These are phyloP conservation scores for Plenodomus lindquistii DNA, from an alignment of 2,329 filamentous ascomycete genomes.

Conservation along the genomic window DNA sequence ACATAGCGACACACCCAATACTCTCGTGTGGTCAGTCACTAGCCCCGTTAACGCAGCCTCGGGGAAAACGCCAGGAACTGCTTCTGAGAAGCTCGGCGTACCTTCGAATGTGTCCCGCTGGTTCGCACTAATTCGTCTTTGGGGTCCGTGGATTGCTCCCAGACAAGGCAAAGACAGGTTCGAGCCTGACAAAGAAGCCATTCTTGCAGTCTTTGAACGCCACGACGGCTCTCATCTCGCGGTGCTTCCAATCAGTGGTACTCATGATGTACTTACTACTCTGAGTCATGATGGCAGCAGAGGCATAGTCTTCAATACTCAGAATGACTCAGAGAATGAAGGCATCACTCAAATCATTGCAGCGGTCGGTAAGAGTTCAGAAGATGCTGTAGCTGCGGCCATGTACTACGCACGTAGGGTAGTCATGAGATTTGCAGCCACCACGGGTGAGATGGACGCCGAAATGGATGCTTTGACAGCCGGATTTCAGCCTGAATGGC, in stretches of 20 bases:
- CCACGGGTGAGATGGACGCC: slow-evolving; percentile 49
- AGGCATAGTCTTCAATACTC: slow-evolving; percentile 68
- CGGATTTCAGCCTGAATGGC: slow-evolving; percentile 66
- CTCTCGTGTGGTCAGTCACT: slow-evolving; percentile 71
- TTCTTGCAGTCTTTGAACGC: slow-evolving; percentile 78
- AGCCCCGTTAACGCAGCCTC: slow-evolving; percentile 59
- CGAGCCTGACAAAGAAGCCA: slow-evolving; percentile 72
- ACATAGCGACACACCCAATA: slow-evolving; percentile 68
- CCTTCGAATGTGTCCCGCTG: slow-evolving; percentile 71
- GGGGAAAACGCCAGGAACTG: slow-evolving; percentile 61
- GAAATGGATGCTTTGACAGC: slow-evolving; percentile 54
- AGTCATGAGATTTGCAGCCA: slow-evolving; percentile 53
- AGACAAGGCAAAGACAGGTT: slow-evolving; percentile 74
- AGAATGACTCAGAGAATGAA: slow-evolving; percentile 67
- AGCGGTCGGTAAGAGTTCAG: slow-evolving; percentile 72
- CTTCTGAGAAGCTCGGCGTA: slow-evolving; percentile 62
- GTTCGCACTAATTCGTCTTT: slow-evolving; percentile 80
- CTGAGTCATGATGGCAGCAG: slow-evolving; percentile 69
- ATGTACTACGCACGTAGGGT: slow-evolving; percentile 85
- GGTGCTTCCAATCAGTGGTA: slow-evolving; percentile 75
- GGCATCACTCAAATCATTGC: slow-evolving; percentile 67
- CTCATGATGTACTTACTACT: slow-evolving; percentile 70
- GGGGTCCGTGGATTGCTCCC: slow-evolving; percentile 86
- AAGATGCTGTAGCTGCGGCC: slow-evolving; percentile 75
- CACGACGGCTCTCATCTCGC: slow-evolving; percentile 74